Percentiles rank a stretch among this genome's conserved stretches.
These are phyloP conservation scores for Nidula niveotomentosa DNA, from an alignment of 1,284 basidiomycete species.

Conservation along the genomic window DNA sequence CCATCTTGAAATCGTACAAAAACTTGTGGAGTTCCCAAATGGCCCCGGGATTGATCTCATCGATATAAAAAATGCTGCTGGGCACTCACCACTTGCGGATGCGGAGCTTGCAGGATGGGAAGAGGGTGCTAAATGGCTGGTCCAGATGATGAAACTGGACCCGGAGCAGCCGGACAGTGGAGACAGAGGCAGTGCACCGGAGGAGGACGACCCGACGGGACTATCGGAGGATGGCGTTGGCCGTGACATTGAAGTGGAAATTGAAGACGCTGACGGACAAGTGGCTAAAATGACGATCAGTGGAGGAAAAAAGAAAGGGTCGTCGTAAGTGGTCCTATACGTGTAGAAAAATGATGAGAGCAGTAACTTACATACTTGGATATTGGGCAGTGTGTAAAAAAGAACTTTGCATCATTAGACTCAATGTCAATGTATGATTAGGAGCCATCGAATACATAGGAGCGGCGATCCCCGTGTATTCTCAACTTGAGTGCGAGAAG, in stretches of 20 bases:
- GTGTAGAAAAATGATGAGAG: too few relatives aligned
- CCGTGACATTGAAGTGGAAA: slow-evolving; percentile 57
- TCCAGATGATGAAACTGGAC: slow-evolving; percentile 72
- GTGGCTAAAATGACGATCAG: slow-evolving; percentile 58
- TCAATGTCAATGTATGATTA: too few relatives aligned
- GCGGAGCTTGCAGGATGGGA: slow-evolving; percentile 78
- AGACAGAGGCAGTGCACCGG: slow-evolving; percentile 30
- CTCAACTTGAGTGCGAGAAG: too few relatives aligned
- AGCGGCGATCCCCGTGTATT: too few relatives aligned
- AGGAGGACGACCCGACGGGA: slow-evolving; percentile 30
- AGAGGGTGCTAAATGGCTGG: slow-evolving; percentile 78
- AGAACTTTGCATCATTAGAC: too few relatives aligned
- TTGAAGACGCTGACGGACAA: slow-evolving; percentile 65
- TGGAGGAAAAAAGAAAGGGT: not conserved
- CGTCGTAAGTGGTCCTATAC: too few relatives aligned
- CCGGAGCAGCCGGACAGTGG: slow-evolving; percentile 35
- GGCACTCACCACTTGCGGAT: slow-evolving; percentile 71
- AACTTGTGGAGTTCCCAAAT: slow-evolving; percentile 57
- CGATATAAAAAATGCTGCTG: slow-evolving; percentile 70
- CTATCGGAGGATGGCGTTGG: slow-evolving; percentile 11
- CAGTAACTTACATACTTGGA: too few relatives aligned
- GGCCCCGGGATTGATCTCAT: slow-evolving; percentile 68
- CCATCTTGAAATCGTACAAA: slow-evolving; percentile 66
- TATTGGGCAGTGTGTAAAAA: too few relatives aligned
- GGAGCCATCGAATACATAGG: too few relatives aligned